Evolutionary conservation across 169 alveolate genomes (phyloP), one percentile per base, ranked within the genome.

Genomic region (Eimeria maxima): DNA sequence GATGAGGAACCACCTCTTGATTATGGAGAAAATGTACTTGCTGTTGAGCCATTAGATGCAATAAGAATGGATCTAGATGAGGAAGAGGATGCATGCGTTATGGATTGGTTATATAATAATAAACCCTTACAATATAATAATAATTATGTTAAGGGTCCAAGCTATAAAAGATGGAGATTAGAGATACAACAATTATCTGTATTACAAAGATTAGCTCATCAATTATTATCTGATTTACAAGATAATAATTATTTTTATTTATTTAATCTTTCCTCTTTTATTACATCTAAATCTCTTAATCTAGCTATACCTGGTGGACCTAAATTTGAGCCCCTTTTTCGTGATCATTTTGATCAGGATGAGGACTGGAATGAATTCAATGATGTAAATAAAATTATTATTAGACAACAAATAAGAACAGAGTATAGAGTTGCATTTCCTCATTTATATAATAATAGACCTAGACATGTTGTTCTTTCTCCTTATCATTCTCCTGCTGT

Each of bases 301-400:
- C 97, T 99, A 97, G 99, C 99, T 33, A 99, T 99, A 78, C 99
- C 99, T 18, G 99, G 99, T 67, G 99, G 99, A 2, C 99, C 99
- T 38, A 99, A 99, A 98, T 99, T 99, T 97, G 99, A 99, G 98
- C 99, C 99, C 47, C 97, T 99, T 74, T 99, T 74, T 84, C 97
- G 99, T 84, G 99, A 99, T 97, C 97, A 98, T 91, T 97, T 97
- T 92, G 99, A 99, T 67, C 99, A 99, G 93, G 99, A 99, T 96
- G 99, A 99, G 97, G 99, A 99, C 97, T 99, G 99, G 99, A 99
- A 99, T 97, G 99, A 99, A 97, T 99, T 99, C 97, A 99, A 99
- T 97, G 99, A 99, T 96, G 99, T 99, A 71, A 98, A 99, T 96
- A 99, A 99, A 97, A 98, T 99, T 94, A 99, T 99, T 78, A 99